Percentiles rank a stretch among this genome's conserved stretches.
phyloP scores from a whole-genome alignment of 2,329 filamentous ascomycete genomes.

The Aspergillaceae sp. region DNA sequence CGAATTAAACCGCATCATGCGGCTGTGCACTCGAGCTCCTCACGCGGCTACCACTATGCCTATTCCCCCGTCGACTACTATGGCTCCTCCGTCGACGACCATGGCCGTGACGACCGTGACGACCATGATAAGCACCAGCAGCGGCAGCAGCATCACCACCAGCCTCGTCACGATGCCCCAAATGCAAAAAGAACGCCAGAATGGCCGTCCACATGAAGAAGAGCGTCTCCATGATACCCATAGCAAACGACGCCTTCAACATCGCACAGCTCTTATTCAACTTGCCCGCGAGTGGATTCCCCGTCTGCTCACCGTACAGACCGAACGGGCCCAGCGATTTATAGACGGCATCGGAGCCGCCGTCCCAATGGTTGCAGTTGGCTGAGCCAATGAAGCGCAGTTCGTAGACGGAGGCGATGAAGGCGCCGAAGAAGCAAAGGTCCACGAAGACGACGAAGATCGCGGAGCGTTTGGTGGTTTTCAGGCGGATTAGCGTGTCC shows the following conservation, averaged over 20 bases:
- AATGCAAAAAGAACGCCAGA: conserved; percentile 49
- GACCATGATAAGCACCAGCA: no score
- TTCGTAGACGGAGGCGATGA: conserved; percentile 53
- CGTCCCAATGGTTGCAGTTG: conserved; percentile 57
- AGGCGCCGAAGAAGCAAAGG: conserved; percentile 54
- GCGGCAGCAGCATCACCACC: no score
- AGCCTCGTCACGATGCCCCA: conserved; percentile 1
- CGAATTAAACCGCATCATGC: conserved; percentile 22
- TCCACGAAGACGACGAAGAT: conserved; percentile 54
- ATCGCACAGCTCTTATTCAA: conserved; percentile 75
- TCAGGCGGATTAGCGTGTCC: conserved; percentile 52
- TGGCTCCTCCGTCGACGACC: conserved; percentile 31
- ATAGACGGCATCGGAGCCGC: conserved; percentile 41
- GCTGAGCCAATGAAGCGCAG: conserved; percentile 50
- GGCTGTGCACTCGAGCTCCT: conserved; percentile 22
- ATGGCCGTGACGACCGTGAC: no score
- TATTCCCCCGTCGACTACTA: conserved; percentile 27
- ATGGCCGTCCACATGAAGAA: conserved; percentile 72
- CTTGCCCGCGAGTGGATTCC: conserved; percentile 42
- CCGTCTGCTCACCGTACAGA: conserved; percentile 41
- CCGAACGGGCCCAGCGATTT: conserved; percentile 56
- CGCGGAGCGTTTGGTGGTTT: conserved; percentile 50
- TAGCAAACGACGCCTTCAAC: conserved; percentile 83
- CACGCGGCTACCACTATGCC: conserved; percentile 16
- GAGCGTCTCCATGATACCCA: conserved; percentile 79